phyloP scores from a whole-genome alignment of 768 basidiomycete species.

The Nidularia pulvinata region DNA sequence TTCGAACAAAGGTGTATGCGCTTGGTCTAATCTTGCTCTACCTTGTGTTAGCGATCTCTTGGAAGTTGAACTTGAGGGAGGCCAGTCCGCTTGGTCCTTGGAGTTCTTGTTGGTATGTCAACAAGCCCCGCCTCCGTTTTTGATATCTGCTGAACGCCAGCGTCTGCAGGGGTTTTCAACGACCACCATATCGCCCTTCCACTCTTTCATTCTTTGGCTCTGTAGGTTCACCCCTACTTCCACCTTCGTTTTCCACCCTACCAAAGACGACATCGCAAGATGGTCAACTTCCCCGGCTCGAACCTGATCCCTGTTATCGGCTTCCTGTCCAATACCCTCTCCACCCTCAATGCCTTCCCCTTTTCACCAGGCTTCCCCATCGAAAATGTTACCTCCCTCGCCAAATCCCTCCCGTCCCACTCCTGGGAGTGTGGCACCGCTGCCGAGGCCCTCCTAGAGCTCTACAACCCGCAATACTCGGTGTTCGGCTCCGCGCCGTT shows the following conservation, averaged over 20 bases:
- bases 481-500: slow-evolving; percentile 24
- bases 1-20: no score
- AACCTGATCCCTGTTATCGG: not conserved
- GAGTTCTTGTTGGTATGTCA: not conserved
- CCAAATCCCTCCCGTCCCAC: slow-evolving; percentile 19
- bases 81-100: no score
- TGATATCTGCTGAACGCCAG: not conserved
- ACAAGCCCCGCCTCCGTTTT: not conserved
- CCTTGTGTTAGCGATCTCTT: no score
- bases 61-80: no score
- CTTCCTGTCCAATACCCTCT: not conserved
- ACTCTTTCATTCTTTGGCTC: not conserved
- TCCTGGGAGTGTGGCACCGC: slow-evolving; percentile 30
- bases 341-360: not conserved
- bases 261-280: not conserved
- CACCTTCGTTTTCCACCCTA: not conserved
- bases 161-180: not conserved
- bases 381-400: slow-evolving; percentile 12
- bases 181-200: not conserved
- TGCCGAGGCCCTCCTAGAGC: slow-evolving; percentile 21
- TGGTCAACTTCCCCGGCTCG: not conserved
- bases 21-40: no score
- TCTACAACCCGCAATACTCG: slow-evolving; percentile 17
- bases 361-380: slow-evolving; percentile 20
- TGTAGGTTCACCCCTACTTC: not conserved